phyloP scores from a whole-genome alignment of 1,284 basidiomycete genomes.

The Ganoderma boninense region DNA sequence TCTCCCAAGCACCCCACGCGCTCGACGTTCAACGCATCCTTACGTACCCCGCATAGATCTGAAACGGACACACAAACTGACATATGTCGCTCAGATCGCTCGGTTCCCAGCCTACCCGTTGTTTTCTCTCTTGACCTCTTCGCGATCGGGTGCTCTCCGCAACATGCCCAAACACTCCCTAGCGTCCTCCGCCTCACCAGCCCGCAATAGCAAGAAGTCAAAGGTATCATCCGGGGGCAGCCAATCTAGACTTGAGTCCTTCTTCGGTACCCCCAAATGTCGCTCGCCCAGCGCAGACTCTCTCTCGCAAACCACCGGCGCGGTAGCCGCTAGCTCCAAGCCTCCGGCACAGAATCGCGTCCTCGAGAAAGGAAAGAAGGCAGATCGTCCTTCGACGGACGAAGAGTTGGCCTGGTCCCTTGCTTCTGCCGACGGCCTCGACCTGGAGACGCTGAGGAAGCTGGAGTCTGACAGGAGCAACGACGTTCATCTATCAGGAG shows the following conservation, averaged over 20 bases:
- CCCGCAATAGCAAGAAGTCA: slow-evolving; percentile 38
- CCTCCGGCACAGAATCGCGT: not conserved
- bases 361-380: slow-evolving; percentile 15
- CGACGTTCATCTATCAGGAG: slow-evolving; percentile 12
- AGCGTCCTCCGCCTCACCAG: slow-evolving; percentile 31
- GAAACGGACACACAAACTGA: slow-evolving; percentile 11
- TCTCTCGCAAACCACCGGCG: slow-evolving; percentile 4
- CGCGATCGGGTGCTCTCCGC: slow-evolving; percentile 3
- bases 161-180: slow-evolving; percentile 41
- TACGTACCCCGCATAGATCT: not conserved
- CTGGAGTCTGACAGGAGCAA: slow-evolving; percentile 29
- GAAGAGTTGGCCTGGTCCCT: slow-evolving; percentile 39
- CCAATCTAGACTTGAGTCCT: slow-evolving; percentile 42
- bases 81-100: slow-evolving; percentile 12
- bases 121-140: slow-evolving; percentile 11
- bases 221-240: slow-evolving; percentile 28
- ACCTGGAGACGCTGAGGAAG: slow-evolving; percentile 34
- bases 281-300: slow-evolving; percentile 14
- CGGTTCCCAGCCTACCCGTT: not conserved
- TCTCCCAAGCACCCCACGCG: slow-evolving; percentile 11
- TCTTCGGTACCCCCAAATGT: slow-evolving; percentile 36
- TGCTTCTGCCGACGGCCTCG: slow-evolving; percentile 38
- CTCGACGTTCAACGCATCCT: not conserved
- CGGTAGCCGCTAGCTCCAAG: slow-evolving; percentile 9
- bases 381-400: slow-evolving; percentile 26